Evolutionary conservation across 2,329 filamentous ascomycete species (phyloP).

Genomic region (Fusarium sacchari): DNA sequence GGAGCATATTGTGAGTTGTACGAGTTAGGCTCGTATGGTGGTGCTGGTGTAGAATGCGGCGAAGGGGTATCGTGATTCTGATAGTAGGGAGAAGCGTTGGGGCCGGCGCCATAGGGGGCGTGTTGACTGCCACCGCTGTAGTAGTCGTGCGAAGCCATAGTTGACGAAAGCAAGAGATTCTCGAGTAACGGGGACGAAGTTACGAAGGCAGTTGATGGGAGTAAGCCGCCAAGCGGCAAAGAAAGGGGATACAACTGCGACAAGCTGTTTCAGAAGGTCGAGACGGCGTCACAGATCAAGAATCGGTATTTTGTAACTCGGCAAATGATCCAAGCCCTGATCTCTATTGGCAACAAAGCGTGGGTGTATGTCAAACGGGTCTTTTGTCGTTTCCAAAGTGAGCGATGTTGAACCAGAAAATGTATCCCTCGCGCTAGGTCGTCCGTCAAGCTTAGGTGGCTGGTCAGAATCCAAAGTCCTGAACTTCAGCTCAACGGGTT

Average conservation of each 20-base stretch:
- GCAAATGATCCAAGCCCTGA: not conserved
- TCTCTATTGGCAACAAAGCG: not conserved
- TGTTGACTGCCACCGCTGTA: constrained; percentile 61
- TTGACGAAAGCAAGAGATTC: constrained; percentile 13
- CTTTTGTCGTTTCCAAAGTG: not conserved
- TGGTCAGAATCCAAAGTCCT: constrained; percentile 24
- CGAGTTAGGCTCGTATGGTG: constrained; percentile 48
- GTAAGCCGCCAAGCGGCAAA: constrained; percentile 35
- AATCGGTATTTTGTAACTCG: constrained; percentile 3
- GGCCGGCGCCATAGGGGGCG: constrained; percentile 49
- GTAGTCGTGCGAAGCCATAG: constrained; percentile 74
- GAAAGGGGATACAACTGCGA: constrained; percentile 31
- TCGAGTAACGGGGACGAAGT: constrained; percentile 15
- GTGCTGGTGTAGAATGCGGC: constrained; percentile 50
- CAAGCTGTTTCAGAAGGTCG: constrained; percentile 23
- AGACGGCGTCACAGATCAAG: constrained; percentile 10
- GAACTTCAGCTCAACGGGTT: constrained; percentile 16
- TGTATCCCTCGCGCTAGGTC: not conserved
- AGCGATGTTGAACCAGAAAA: constrained; percentile 17
- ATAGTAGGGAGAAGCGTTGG: constrained; percentile 55
- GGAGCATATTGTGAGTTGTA: constrained; percentile 46
- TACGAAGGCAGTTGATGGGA: constrained; percentile 6
- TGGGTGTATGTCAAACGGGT: not conserved
- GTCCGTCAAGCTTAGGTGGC: constrained; percentile 30
- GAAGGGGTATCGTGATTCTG: constrained; percentile 55